These are phyloP conservation scores for Teratosphaeria destructans DNA, from an alignment of 2,329 filamentous ascomycete species.

Conservation along the genomic window DNA sequence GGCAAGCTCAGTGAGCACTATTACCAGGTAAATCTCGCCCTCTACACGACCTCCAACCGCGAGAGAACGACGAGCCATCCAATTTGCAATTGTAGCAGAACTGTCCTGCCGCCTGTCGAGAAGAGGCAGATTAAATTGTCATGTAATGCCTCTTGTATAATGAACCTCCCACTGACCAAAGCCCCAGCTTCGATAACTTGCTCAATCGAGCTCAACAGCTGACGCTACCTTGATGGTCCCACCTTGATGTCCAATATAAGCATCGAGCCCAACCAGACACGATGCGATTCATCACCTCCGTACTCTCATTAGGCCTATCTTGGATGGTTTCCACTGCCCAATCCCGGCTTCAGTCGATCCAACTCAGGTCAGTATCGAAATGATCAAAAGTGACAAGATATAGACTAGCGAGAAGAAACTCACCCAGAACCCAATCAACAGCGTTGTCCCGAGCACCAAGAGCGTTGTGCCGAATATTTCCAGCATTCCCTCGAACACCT, in stretches of 20 bases:
- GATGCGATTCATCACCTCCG: slow-evolving; percentile 19
- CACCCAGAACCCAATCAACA: background rate
- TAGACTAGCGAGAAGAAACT: background rate
- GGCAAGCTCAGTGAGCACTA: no score
- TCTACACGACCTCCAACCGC: no score
- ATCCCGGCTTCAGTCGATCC: slow-evolving; percentile 15
- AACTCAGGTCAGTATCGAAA: slow-evolving; percentile 10
- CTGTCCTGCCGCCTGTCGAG: no score
- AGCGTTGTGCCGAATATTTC: background rate
- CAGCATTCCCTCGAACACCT: slow-evolving; percentile 3
- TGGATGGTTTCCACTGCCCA: slow-evolving; percentile 19
- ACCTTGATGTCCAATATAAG: slow-evolving; percentile 1
- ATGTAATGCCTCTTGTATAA: no score
- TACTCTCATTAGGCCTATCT: slow-evolving; percentile 13
- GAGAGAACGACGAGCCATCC: no score
- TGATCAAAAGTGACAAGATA: background rate
- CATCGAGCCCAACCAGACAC: background rate
- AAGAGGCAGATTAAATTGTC: no score
- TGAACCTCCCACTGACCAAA: no score
- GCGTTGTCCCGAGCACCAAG: slow-evolving; percentile 1
- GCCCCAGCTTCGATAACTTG: background rate
- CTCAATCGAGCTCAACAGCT: slow-evolving; percentile 1
- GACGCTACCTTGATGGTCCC: slow-evolving; percentile 3
- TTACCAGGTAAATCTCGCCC: no score
- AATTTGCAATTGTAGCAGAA: no score